Conservation (phyloP, 768 basidiomycete species). For the Leccinum aurantiacum region DNA sequence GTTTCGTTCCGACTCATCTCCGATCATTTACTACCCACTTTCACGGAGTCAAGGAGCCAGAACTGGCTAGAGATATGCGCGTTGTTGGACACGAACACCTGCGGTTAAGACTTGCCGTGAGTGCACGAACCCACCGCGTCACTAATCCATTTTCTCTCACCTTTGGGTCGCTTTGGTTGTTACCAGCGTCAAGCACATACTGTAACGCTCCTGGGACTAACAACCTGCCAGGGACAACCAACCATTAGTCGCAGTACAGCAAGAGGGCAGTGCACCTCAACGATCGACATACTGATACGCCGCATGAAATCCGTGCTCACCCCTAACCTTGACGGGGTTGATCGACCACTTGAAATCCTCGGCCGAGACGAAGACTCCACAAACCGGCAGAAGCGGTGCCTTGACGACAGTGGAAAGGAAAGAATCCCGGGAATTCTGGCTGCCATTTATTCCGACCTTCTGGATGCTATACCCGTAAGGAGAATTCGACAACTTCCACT, state of each 20-base stretch:
- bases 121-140: not conserved
- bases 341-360: not conserved
- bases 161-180: not conserved
- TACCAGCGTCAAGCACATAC: slow-evolving; percentile 5
- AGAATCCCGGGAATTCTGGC: no score
- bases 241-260: not conserved
- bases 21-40: not conserved
- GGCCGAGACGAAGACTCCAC: not conserved
- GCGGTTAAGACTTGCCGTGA: not conserved
- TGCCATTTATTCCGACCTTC: not conserved
- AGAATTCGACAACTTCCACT: slow-evolving; percentile 1
- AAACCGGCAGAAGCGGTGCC: not conserved
- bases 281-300: not conserved
- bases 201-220: not conserved
- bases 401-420: not conserved
- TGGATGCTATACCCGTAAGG: not conserved
- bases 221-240: not conserved
- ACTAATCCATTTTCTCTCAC: not conserved
- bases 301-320: rapidly evolving
- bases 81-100: slow-evolving; percentile 6
- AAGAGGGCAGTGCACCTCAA: not conserved
- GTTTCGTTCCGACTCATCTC: not conserved
- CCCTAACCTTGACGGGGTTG: not conserved
- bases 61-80: slow-evolving; percentile 1
- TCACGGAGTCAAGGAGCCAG: not conserved